These are phyloP conservation scores for Dryas alaskensis DNA, from an alignment of 306 rosid species.

Conservation along the genomic window DNA sequence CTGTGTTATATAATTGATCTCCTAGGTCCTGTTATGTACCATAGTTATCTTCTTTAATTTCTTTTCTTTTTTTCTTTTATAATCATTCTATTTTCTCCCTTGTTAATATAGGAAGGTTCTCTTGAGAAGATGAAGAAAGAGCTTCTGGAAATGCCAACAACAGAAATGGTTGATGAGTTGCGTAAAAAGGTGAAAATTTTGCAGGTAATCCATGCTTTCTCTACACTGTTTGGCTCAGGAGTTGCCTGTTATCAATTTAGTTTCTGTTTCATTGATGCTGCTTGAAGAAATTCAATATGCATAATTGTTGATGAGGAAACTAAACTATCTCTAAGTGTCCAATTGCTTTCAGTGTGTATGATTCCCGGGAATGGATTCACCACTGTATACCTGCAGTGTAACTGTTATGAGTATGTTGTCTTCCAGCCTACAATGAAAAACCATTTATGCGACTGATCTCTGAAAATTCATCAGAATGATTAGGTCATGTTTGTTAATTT, in stretches of 20 bases:
- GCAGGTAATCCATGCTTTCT: constrained; percentile 56
- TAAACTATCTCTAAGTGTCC: not conserved
- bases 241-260: constrained; percentile 5
- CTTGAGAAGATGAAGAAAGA: constrained; percentile 83
- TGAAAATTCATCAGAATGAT: not conserved
- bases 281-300: not conserved
- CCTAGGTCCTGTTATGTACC: not conserved
- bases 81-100: constrained; percentile 14
- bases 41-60: not conserved
- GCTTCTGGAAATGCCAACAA: constrained; percentile 79
- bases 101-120: constrained; percentile 59
- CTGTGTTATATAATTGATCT: not conserved
- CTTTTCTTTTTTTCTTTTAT: not conserved
- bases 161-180: constrained; percentile 76
- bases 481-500: constrained; percentile 6
- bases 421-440: not conserved
- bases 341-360: too few species aligned
- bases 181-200: constrained; percentile 87
- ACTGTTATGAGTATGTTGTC: not conserved
- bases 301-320: not conserved
- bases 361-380: not conserved
- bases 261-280: not conserved
- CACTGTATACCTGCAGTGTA: not conserved
- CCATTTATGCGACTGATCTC: not conserved
- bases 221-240: not conserved